Evolutionary conservation across 73 alveolate genomes (phyloP), one percentile per base, ranked within the genome.

Genomic region (Paramecium octaurelia): DNA sequence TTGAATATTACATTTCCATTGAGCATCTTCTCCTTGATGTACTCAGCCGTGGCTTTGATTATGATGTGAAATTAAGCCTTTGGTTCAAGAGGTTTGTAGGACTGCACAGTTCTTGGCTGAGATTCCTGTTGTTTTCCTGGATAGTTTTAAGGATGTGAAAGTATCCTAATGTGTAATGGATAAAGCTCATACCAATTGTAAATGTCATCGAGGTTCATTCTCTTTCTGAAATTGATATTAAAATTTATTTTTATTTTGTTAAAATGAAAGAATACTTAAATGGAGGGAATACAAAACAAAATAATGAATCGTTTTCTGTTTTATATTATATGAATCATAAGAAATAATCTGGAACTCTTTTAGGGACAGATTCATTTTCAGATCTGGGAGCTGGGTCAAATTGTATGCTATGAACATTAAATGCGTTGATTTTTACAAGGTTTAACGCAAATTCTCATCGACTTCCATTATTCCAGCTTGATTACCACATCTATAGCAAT

Each of bases 401-500:
- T 54, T 54, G 9, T 18, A 54, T 54, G 34, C 69, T 54, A 18
- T 4, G 1, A 18, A n/a, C 4, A n/a, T 18, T 18, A 88, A 96
- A 95, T 71, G 93, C 93, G 42, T 64, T 84, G 83, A 84, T 96
- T 59, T 27, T 86, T 84, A 34, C 92, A 75, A 50, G 59, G 69
- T 54, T 54, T 54, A 18, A 54, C 69, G 70, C 38, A 97, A 58
- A 89, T 95, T 88, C 48, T 93, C 97, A 89, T 92, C 96, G 20
- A 97, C 77, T 76, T 92, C 75, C 80, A 97, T 86, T 42, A 97
- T 97, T 9, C 98, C 92, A 36, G 98, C 99, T 31, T 40, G 59
- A 92, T 97, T 97, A 40, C 97, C 98, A 58, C 97, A 94, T 93
- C 99, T 94, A 94, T 97, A 97, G 86, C 99, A 96, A 92, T 97